Base-by-base conservation (phyloP, 805 yeast species). In the Barnettozyma wickerhamii region DNA sequence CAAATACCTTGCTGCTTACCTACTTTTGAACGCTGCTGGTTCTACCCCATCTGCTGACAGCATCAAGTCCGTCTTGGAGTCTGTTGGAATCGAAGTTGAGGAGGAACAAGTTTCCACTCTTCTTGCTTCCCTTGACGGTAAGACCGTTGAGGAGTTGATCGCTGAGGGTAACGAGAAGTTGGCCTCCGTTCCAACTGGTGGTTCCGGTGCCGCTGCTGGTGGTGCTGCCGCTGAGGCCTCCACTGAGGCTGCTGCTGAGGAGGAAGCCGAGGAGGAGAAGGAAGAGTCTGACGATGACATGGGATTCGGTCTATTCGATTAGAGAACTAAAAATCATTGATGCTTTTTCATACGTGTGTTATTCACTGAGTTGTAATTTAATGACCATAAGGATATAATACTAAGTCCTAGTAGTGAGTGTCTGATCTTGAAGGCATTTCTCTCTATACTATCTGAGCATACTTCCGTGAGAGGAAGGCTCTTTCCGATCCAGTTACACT, bases 1-100 rank as follows among this genome's bases (percentile, higher is more conserved):
- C 45, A 93, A 89, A 86, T 91, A 91, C 83, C 84, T 93, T 77
- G 99, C 99, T 76, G 98, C 99, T 74, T 93, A 93, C 81, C 84
- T 93, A 74, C 84, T 91, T 76, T 82, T 93, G 74, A 89, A 84
- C 77, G 89, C 93, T 71, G 96, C 96, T 74, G 99, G 98, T 71
- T 70, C 89, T 68, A 66, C 93, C 63, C 98, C 99, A 74, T 76
- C 95, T 59, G 95, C 95, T 61, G 81, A 84, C 65, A 91, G 88
- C 72, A 79, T 93, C 79, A 75, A 86, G 73, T 63, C 83, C 59
- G 84, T 93, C 64, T 81, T 93, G 68, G 84, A 86, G 68, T 75
- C 98, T 46, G 98, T 91, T 63, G 97, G 97, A 72, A 82, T 87
- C 60, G 99, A 93, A 72, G 87, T 82, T 67, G 97, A 93, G 66